Conservation (phyloP, 345 rosid genomes). For the Melaleuca quinquenervia region DNA sequence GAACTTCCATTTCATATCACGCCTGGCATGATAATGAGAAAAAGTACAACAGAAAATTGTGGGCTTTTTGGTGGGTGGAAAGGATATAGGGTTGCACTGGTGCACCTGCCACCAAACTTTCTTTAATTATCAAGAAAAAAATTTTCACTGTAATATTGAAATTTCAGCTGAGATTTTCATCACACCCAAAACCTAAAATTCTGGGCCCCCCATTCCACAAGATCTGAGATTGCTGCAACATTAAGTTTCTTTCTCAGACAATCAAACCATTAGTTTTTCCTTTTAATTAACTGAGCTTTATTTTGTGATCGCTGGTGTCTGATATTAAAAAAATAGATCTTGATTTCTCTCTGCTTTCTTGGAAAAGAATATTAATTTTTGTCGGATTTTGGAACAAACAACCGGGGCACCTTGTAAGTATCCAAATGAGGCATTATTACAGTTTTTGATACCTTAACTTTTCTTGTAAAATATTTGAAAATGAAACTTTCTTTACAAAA, state of each 20-base stretch:
- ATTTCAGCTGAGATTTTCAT: background rate
- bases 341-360: background rate
- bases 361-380: background rate
- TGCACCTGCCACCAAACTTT: background rate
- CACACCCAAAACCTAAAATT: background rate
- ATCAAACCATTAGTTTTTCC: background rate
- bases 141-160: background rate
- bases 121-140: background rate
- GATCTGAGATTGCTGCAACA: background rate
- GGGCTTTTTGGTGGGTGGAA: background rate
- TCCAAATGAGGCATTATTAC: background rate
- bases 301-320: background rate
- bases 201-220: background rate
- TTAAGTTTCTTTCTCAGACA: background rate
- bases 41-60: background rate
- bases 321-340: background rate
- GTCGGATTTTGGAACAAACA: background rate
- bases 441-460: background rate
- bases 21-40: background rate
- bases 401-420: background rate
- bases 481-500: background rate
- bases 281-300: background rate
- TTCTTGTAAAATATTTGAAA: background rate
- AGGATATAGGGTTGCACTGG: background rate
- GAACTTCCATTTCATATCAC: background rate